Percentiles rank a stretch among this genome's conserved stretches.
phyloP scores from a whole-genome alignment of 331 rosid genomes.

The Pyracantha coccinea region DNA sequence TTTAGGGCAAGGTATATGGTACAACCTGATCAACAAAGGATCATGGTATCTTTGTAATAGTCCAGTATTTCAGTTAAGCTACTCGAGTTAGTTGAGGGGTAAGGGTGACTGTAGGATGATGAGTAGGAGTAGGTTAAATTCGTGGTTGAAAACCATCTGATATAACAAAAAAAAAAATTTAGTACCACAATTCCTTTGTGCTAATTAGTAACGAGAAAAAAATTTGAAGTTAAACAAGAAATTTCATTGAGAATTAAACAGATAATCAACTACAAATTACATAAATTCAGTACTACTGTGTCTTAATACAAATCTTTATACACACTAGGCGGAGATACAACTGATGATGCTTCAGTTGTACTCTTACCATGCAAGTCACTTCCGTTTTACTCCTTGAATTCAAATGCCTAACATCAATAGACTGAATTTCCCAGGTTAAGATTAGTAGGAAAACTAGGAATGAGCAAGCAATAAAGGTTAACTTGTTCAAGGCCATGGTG shows the following conservation, averaged over 20 bases:
- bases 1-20: background rate
- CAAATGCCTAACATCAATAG: conserved; percentile 19
- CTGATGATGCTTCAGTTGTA: background rate
- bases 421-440: conserved; percentile 11
- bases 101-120: no score
- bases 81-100: no score
- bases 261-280: background rate
- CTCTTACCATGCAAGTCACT: background rate
- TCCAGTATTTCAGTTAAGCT: background rate
- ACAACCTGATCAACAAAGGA: background rate
- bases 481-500: conserved; percentile 35
- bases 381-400: background rate
- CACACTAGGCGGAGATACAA: conserved; percentile 16
- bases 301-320: background rate
- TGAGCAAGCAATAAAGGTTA: background rate
- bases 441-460: conserved; percentile 21
- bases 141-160: no score
- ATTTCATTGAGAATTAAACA: background rate
- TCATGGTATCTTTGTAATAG: background rate
- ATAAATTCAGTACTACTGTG: background rate
- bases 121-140: no score
- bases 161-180: no score
- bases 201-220: no score
- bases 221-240: background rate
- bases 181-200: no score